phyloP scores from a whole-genome alignment of 805 yeast genomes.

The Spathaspora boniae region DNA sequence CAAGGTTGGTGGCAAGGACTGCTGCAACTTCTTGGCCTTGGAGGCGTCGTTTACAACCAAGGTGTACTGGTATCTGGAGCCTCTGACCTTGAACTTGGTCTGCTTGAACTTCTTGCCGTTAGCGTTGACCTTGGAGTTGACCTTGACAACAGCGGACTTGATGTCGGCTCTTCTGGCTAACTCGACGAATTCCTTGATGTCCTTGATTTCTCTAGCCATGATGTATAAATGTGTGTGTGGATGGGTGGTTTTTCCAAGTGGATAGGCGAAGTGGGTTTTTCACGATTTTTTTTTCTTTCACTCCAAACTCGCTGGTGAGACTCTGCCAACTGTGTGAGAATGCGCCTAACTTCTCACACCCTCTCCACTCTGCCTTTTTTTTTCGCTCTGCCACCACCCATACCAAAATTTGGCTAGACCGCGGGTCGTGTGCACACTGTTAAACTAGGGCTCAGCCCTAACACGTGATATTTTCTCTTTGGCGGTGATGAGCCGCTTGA shows the following conservation, averaged over 20 bases:
- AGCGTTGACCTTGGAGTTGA: slow-evolving; percentile 78
- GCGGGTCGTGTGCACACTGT: too few relatives aligned
- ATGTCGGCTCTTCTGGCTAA: slow-evolving; percentile 96
- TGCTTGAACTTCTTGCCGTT: slow-evolving; percentile 83
- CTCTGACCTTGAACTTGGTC: slow-evolving; percentile 99
- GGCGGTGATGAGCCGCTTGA: slow-evolving; percentile 70
- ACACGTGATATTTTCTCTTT: slow-evolving; percentile 4
- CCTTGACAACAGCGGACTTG: slow-evolving; percentile 89
- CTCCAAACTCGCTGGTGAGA: not conserved
- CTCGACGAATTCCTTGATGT: slow-evolving; percentile 96
- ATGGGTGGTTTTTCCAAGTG: slow-evolving; percentile 1
- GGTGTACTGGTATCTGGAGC: slow-evolving; percentile 91
- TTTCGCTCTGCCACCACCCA: too few relatives aligned
- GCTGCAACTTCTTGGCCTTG: slow-evolving; percentile 96
- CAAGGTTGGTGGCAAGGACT: slow-evolving; percentile 94
- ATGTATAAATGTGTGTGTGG: slow-evolving; percentile 1
- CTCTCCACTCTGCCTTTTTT: too few relatives aligned
- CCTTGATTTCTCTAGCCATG: slow-evolving; percentile 69
- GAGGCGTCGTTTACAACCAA: slow-evolving; percentile 91
- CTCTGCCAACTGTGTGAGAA: too few relatives aligned
- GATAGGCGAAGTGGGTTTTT: not conserved
- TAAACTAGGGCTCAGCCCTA: too few relatives aligned
- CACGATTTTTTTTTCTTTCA: not conserved
- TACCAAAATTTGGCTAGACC: too few relatives aligned
- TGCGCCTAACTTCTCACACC: too few relatives aligned